Percentiles rank a stretch among this genome's conserved stretches.
Evolutionary conservation across 495 filamentous ascomycete species (phyloP).

Genomic region (Echria macrotheca): DNA sequence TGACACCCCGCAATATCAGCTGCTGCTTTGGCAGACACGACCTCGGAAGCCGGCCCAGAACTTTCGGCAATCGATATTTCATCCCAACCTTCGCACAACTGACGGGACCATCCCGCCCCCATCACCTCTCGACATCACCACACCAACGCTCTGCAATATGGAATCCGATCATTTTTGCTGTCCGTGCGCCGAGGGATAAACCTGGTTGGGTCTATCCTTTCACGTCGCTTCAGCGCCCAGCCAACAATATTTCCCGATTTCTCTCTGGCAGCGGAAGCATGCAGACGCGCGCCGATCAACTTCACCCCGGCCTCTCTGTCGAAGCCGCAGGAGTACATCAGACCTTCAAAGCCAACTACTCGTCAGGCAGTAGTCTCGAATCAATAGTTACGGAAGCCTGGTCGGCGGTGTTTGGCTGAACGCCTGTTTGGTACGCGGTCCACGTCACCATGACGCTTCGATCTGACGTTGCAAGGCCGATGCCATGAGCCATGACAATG

Average conservation of each 20-base stretch:
- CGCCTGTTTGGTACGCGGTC: background rate
- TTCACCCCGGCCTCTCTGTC: background rate
- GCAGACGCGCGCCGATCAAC: background rate
- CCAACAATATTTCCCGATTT: background rate
- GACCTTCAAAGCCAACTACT: no score
- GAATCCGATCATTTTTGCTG: background rate
- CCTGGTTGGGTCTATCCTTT: slow-evolving; percentile 10
- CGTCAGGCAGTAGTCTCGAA: no score
- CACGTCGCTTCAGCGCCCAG: background rate
- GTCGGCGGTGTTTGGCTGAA: no score
- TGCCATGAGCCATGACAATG: background rate
- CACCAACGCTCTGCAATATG: background rate
- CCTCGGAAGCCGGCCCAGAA: no score
- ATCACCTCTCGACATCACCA: no score
- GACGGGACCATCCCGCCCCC: no score
- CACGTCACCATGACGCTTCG: background rate
- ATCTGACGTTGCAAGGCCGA: background rate
- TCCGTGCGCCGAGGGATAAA: slow-evolving; percentile 14
- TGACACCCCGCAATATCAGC: no score
- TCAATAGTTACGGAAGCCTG: no score
- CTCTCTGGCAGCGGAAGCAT: background rate
- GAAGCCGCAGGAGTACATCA: no score
- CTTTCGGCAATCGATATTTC: no score
- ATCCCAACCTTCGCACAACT: no score
- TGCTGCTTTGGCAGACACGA: no score